Percentiles rank a stretch among this genome's conserved stretches.
phyloP scores from a whole-genome alignment of 1,139 yeast species.

The Zhuliangozyma blackwelliae region DNA sequence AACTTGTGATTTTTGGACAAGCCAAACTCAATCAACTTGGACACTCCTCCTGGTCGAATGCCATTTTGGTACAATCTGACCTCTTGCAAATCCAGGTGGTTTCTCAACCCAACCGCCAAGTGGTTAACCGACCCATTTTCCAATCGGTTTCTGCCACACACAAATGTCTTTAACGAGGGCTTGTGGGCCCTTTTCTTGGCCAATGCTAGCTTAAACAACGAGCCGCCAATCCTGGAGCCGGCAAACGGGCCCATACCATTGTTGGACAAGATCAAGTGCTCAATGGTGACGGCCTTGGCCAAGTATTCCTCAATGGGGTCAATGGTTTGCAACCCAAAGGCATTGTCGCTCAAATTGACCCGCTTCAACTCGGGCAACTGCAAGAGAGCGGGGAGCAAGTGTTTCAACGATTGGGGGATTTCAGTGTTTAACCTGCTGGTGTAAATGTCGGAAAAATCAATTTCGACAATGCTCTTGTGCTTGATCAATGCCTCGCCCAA shows the following conservation, averaged over 20 bases:
- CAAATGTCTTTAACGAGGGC: conserved; percentile 65
- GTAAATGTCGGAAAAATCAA: conserved; percentile 86
- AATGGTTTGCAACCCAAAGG: conserved; percentile 93
- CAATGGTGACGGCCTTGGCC: conserved; percentile 69
- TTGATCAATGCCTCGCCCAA: conserved; percentile 58
- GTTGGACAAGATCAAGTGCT: conserved; percentile 84
- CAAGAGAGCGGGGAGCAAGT: conserved; percentile 68
- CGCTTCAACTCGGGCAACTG: conserved; percentile 65
- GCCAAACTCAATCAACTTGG: conserved; percentile 70
- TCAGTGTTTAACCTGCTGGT: conserved; percentile 94
- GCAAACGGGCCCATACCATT: conserved; percentile 98
- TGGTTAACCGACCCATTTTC: conserved; percentile 89
- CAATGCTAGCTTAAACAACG: conserved; percentile 68
- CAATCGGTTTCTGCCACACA: conserved; percentile 94
- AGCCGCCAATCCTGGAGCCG: conserved; percentile 88
- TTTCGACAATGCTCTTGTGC: conserved; percentile 51
- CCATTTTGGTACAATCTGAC: conserved; percentile 92
- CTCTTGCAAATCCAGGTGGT: conserved; percentile 68
- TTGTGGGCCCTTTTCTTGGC: conserved; percentile 49
- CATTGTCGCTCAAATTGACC: conserved; percentile 87
- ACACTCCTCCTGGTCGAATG: conserved; percentile 89
- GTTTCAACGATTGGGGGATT: conserved; percentile 78
- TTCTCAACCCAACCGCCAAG: conserved; percentile 70
- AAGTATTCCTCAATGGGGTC: conserved; percentile 81
- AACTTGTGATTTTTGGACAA: conserved; percentile 57